A percentile compares a stretch with the other conserved stretches of the same genome.
Evolutionary conservation across 768 basidiomycete species (phyloP).

Genomic region (Phallus indusiatus): DNA sequence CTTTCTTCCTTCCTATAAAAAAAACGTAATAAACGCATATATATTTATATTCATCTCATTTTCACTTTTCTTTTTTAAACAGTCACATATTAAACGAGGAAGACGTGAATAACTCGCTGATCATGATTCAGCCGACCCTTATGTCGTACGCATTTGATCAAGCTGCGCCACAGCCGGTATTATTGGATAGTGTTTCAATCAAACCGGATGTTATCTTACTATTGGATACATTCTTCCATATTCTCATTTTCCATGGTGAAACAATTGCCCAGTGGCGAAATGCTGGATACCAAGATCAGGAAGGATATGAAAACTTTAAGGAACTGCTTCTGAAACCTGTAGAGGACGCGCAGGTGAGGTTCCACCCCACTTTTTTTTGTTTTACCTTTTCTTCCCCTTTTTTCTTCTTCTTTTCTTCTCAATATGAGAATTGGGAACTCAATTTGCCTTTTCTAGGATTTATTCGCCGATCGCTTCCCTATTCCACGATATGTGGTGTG

Average conservation of each 20-base stretch:
- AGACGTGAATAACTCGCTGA: conserved; percentile 97
- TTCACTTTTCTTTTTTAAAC: background rate
- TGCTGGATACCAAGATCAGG: conserved; percentile 96
- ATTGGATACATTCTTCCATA: conserved; percentile 99
- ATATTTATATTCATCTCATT: background rate
- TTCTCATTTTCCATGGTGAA: conserved; percentile 98
- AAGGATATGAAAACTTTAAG: conserved; percentile 98
- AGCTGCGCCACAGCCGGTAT: conserved; percentile 80
- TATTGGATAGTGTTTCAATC: conserved; percentile 96
- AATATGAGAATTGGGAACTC: no score
- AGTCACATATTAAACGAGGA: conserved; percentile 94
- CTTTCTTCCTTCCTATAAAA: background rate
- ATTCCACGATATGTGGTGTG: conserved; percentile 97
- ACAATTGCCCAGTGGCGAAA: conserved; percentile 97
- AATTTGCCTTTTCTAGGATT: conserved; percentile 47
- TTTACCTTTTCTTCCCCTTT: no score
- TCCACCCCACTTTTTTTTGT: background rate
- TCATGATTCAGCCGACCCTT: conserved; percentile 99
- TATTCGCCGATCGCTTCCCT: conserved; percentile 91
- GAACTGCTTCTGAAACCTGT: conserved; percentile 83
- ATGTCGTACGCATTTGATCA: conserved; percentile 95
- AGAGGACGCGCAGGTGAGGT: conserved; percentile 71
- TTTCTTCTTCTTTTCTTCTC: no score
- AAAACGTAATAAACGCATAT: background rate
- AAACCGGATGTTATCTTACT: conserved; percentile 94